Evolutionary conservation across 2,329 filamentous ascomycete species (phyloP), one percentile per base, ranked within the genome.

Genomic region (Cordyceps cateniannulata): DNA sequence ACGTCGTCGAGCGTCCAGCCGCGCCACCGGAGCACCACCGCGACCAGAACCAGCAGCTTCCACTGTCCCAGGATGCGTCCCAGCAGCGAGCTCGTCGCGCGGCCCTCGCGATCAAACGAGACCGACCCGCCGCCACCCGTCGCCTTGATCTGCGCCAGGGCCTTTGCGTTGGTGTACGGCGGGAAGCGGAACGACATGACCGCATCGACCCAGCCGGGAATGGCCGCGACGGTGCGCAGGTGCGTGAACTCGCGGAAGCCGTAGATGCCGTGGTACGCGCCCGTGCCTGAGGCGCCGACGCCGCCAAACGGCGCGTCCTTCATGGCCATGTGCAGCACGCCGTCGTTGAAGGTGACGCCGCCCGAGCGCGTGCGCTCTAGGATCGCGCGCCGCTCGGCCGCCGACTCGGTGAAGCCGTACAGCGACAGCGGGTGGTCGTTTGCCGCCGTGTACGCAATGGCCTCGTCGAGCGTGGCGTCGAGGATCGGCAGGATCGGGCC

Each of bases 341-440:
- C 71, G 65, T 81, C 79, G 66, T 83, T 82, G 67, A 81, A 70
- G 14, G 78, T 80, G 57, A 81, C 79, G 20, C 79, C 79, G 7
- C 80, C 80, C 5, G 79, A 81, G 18, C 73, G 76, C 52, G 76
- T 74, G 62, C 69, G 69, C 44, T 67, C 63, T 16, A 66, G 60
- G 47, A 68, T 70, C 50, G 69, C 67, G 18, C 71, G 64, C 51
- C 74, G 73, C 60, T 78, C 75, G 1, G 65, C 57, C 20, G 70
- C 60, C 38, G 72, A 66, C 12, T 70, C 63, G 45, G 71, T 75
- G 65, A 79, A 78, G 32, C 73, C 71, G 65, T 79, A 79, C 18
- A 78, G 65, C 1, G 71, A 75, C 3, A 79, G 71, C 0, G 76
- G 74, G 25, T 71, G 70, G 5, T 71, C 69, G 54, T 69, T 64